Evolutionary conservation across 495 filamentous ascomycete genomes (phyloP).

Genomic region (Talaromyces borbonicus): DNA sequence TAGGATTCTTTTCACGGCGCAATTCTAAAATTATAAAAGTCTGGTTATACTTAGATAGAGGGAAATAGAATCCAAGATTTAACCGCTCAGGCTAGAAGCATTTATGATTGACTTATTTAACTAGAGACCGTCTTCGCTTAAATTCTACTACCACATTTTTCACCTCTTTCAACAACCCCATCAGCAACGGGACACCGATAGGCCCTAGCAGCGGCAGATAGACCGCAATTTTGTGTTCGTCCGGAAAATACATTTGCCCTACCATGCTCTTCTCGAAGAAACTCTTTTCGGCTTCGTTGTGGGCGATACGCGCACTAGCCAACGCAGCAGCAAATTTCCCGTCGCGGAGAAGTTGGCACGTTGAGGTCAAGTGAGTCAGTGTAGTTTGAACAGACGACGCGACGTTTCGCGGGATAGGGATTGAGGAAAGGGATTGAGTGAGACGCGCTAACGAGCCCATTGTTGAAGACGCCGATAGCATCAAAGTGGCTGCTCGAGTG

Average conservation of each 20-base stretch:
- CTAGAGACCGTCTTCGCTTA: conserved; percentile 22
- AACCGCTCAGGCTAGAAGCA: background rate
- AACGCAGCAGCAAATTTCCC: conserved; percentile 60
- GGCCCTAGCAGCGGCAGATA: conserved; percentile 88
- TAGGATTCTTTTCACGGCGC: background rate
- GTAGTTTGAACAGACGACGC: conserved; percentile 77
- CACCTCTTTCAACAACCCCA: conserved; percentile 73
- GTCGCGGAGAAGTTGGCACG: conserved; percentile 62
- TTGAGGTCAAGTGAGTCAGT: conserved; percentile 59
- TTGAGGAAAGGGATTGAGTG: conserved; percentile 73
- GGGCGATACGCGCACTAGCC: conserved; percentile 71
- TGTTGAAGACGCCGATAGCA: conserved; percentile 86
- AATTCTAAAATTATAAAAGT: too few relatives aligned
- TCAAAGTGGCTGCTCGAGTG: conserved; percentile 72
- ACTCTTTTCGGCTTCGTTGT: conserved; percentile 80
- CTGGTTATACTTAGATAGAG: background rate
- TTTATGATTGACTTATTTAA: background rate
- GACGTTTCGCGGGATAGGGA: conserved; percentile 80
- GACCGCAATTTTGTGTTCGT: conserved; percentile 97
- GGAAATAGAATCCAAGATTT: background rate
- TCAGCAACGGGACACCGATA: conserved; percentile 79
- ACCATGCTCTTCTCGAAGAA: conserved; percentile 99
- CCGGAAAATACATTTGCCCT: conserved; percentile 92
- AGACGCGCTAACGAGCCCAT: conserved; percentile 87
- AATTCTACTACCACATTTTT: conserved; percentile 38